Evolutionary conservation across 1,284 basidiomycete genomes (phyloP).

Genomic region (Mycosarcoma maydis): DNA sequence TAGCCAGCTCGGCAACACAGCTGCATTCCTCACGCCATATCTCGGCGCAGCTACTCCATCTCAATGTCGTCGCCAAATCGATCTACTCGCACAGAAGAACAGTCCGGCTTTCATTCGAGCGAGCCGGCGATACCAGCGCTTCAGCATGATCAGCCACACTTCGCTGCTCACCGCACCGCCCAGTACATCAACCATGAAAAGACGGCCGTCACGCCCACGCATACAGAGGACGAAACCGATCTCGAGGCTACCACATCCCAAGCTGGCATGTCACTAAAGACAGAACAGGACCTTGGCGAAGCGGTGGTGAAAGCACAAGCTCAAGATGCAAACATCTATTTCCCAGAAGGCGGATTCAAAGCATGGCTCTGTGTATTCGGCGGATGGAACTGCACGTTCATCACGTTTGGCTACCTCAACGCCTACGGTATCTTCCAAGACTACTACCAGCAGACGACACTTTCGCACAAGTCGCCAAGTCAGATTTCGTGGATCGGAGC

Average conservation of each 20-base stretch:
- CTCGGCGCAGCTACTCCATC: no score
- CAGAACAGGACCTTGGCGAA: conserved; percentile 35
- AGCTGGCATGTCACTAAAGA: conserved; percentile 38
- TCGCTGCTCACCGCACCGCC: neutral
- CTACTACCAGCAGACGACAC: conserved; percentile 39
- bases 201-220: conserved; percentile 1
- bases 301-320: conserved; percentile 33
- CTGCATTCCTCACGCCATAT: no score
- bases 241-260: conserved; percentile 32
- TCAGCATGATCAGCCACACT: neutral
- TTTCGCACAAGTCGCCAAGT: conserved; percentile 34
- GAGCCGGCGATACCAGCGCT: no score
- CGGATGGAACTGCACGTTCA: conserved; percentile 48
- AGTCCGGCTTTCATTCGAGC: no score
- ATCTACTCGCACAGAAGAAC: no score
- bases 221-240: conserved; percentile 26
- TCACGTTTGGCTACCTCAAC: conserved; percentile 51
- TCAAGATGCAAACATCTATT: conserved; percentile 22
- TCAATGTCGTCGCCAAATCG: no score
- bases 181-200: conserved; percentile 7
- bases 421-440: conserved; percentile 51
- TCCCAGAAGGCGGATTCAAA: conserved; percentile 50
- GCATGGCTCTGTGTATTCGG: conserved; percentile 54
- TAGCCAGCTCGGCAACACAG: neutral
- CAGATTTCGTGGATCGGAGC: conserved; percentile 53